Evolutionary conservation across 2,329 filamentous ascomycete genomes (phyloP).

Genomic region (Helminthosporium solani): DNA sequence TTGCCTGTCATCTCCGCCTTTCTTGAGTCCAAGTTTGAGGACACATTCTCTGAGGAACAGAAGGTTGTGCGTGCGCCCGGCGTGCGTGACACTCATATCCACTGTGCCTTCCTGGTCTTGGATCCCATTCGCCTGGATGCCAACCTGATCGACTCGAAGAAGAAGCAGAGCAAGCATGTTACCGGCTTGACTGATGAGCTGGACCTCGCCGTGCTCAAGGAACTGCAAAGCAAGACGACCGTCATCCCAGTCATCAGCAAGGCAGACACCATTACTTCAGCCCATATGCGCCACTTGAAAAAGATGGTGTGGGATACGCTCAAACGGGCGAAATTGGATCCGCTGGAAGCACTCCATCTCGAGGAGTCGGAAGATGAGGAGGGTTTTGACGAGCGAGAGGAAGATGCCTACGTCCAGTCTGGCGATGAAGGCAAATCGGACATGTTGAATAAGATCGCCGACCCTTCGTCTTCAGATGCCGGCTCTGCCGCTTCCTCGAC

Average conservation of each 20-base stretch:
- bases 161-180: slow-evolving; percentile 57
- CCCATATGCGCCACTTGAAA: slow-evolving; percentile 91
- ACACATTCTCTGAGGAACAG: slow-evolving; percentile 96
- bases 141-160: slow-evolving; percentile 68
- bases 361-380: slow-evolving; percentile 62
- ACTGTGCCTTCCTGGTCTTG: slow-evolving; percentile 88
- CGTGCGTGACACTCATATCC: slow-evolving; percentile 93
- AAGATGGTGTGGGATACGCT: slow-evolving; percentile 86
- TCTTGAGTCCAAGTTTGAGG: slow-evolving; percentile 96
- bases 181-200: slow-evolving; percentile 83
- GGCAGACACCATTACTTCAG: slow-evolving; percentile 92
- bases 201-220: slow-evolving; percentile 85
- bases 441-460: slow-evolving; percentile 41
- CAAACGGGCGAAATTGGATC: slow-evolving; percentile 82
- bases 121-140: slow-evolving; percentile 83
- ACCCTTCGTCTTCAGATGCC: slow-evolving; percentile 41
- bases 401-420: slow-evolving; percentile 47
- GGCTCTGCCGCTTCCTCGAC: slow-evolving; percentile 36
- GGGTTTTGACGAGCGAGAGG: slow-evolving; percentile 53
- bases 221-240: slow-evolving; percentile 88
- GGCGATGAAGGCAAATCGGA: slow-evolving; percentile 37
- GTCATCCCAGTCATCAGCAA: slow-evolving; percentile 96
- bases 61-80: slow-evolving; percentile 93
- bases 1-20: slow-evolving; percentile 88
- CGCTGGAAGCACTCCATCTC: slow-evolving; percentile 79